These are phyloP conservation scores for Wickerhamomyces bisporus DNA, from an alignment of 805 yeast genomes.

Conservation along the genomic window DNA sequence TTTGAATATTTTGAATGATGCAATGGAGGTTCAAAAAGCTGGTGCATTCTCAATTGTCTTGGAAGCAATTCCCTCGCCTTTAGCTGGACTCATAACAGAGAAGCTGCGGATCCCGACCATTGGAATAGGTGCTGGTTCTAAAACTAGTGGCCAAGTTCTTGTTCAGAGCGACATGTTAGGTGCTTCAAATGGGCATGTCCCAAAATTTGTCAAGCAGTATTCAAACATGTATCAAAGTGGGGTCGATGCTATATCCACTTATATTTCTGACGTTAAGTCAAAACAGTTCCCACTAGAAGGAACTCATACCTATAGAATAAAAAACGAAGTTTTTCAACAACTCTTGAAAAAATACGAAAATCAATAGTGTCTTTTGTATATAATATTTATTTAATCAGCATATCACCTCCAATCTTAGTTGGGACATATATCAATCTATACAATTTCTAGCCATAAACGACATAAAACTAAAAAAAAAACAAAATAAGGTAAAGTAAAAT, in stretches of 20 bases:
- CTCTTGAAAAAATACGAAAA: slow-evolving; percentile 30
- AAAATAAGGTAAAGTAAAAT: too few relatives aligned
- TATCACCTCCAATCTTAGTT: too few relatives aligned
- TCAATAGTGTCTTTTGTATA: too few relatives aligned
- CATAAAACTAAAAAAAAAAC: too few relatives aligned
- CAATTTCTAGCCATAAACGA: too few relatives aligned
- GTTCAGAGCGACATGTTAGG: slow-evolving; percentile 86
- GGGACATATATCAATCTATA: too few relatives aligned
- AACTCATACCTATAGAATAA: slow-evolving; percentile 63
- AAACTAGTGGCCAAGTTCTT: slow-evolving; percentile 82
- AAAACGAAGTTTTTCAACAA: slow-evolving; percentile 50
- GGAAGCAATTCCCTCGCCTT: slow-evolving; percentile 79
- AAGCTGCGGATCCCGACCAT: slow-evolving; percentile 70
- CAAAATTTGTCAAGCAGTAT: slow-evolving; percentile 76
- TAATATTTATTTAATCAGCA: too few relatives aligned
- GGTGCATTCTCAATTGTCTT: slow-evolving; percentile 75
- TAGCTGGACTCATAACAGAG: slow-evolving; percentile 62
- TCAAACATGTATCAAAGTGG: slow-evolving; percentile 45
- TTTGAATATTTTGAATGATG: slow-evolving; percentile 54
- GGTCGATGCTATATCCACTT: slow-evolving; percentile 45
- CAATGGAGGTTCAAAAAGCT: slow-evolving; percentile 60
- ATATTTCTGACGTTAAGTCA: slow-evolving; percentile 53
- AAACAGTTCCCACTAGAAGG: slow-evolving; percentile 55
- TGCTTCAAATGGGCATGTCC: slow-evolving; percentile 48
- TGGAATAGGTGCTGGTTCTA: slow-evolving; percentile 93